Conservation (phyloP, 176 grass and related monocot species). For the Alloteropsis semialata region DNA sequence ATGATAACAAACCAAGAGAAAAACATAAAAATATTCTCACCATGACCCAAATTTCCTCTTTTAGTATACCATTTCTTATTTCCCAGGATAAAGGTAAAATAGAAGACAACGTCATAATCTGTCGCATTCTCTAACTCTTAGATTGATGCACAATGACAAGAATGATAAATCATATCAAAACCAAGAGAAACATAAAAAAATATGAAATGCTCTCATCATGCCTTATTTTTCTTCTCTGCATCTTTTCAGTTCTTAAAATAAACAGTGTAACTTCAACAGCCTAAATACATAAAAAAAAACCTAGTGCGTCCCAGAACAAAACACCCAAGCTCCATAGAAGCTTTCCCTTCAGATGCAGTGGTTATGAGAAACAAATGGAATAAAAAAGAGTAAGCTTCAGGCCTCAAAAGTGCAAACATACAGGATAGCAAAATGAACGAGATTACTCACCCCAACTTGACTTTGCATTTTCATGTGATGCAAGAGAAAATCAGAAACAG, state of each 20-base stretch:
- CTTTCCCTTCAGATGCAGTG: not conserved
- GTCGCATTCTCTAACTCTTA: not conserved
- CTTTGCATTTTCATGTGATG: not conserved
- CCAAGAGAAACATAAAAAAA: not conserved
- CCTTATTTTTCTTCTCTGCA: not conserved
- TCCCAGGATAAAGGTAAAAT: not conserved
- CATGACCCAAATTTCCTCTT: not conserved
- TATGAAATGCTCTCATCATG: not conserved
- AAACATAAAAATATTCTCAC: not conserved
- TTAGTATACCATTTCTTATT: not conserved
- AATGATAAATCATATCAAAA: not conserved
- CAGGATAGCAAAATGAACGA: not conserved
- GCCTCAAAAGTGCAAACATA: conserved; percentile 2
- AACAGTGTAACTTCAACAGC: not conserved
- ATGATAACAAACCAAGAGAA: not conserved
- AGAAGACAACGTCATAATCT: not conserved
- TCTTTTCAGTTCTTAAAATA: conserved; percentile 2
- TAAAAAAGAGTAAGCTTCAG: not conserved
- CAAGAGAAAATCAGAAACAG: not conserved
- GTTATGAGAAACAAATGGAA: not conserved
- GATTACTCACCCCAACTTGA: not conserved
- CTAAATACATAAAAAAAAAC: not conserved
- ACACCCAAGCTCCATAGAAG: not conserved
- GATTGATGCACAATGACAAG: not conserved
- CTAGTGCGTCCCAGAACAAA: not conserved